These are phyloP conservation scores for Clarireedia hainanense DNA, from an alignment of 2,329 filamentous ascomycete species.

Conservation along the genomic window DNA sequence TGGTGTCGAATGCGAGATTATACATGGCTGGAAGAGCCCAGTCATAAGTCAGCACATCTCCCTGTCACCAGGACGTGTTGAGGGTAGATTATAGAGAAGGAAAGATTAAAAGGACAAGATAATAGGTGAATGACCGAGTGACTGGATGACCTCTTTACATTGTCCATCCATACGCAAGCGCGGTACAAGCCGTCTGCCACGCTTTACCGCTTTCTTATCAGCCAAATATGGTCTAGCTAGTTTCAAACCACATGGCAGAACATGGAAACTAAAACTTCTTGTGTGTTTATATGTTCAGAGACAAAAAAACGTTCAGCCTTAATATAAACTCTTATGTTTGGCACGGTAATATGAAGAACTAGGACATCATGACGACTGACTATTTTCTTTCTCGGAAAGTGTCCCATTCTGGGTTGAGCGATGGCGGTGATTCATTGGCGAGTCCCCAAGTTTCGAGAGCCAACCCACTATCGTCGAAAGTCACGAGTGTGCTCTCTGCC, in stretches of 20 bases:
- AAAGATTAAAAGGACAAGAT: conserved; percentile 3
- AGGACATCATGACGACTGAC: conserved; percentile 21
- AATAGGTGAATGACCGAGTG: conserved; percentile 8
- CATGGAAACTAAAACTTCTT: background rate
- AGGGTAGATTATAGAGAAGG: conserved; percentile 7
- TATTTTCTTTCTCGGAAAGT: conserved; percentile 21
- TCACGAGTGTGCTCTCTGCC: conserved; percentile 78
- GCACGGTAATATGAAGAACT: background rate
- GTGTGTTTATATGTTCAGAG: background rate
- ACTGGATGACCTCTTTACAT: conserved; percentile 11
- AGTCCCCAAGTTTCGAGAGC: conserved; percentile 27
- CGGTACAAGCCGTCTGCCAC: background rate
- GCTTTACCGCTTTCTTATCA: conserved; percentile 8
- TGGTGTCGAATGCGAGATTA: background rate
- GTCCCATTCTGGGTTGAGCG: conserved; percentile 15
- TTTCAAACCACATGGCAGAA: background rate
- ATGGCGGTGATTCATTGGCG: conserved; percentile 19
- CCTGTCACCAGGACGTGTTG: background rate
- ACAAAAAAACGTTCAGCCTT: background rate
- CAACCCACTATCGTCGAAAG: conserved; percentile 68
- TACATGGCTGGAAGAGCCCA: background rate
- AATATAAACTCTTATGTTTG: no score
- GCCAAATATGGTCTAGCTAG: background rate
- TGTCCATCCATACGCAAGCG: background rate
- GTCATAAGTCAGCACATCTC: conserved; percentile 1